Conservation (phyloP, 257 asterid genomes). For the Catharanthus roseus region DNA sequence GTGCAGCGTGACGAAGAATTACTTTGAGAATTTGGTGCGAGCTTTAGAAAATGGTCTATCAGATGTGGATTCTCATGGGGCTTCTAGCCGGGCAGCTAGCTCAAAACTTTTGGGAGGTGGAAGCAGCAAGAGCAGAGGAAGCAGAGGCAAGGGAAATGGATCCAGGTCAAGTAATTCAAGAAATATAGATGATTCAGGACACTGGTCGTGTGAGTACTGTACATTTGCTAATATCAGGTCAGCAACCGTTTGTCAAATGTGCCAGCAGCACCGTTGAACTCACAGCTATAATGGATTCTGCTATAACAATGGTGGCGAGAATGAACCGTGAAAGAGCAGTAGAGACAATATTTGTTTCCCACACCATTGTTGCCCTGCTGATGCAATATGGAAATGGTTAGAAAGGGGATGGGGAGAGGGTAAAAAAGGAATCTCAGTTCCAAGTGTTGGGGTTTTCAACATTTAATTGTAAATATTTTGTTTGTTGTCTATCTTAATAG, state of each 20-base stretch:
- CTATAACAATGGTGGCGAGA: not conserved
- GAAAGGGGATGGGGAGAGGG: not conserved
- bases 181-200: constrained; percentile 52
- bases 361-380: not conserved
- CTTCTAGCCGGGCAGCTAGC: constrained; percentile 50
- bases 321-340: not conserved
- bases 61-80: constrained; percentile 64
- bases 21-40: constrained; percentile 83
- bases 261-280: constrained; percentile 58
- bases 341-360: not conserved
- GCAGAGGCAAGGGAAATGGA: constrained; percentile 57
- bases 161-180: constrained; percentile 55
- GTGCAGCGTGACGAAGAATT: constrained; percentile 84
- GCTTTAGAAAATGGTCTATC: constrained; percentile 88
- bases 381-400: not conserved
- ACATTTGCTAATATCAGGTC: constrained; percentile 57
- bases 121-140: constrained; percentile 50
- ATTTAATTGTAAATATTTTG: constrained; percentile 18
- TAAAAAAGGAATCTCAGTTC: not conserved
- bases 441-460: not conserved
- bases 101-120: constrained; percentile 49
- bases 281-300: not conserved
- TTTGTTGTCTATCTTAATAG: constrained; percentile 2
- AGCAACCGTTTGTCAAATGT: constrained; percentile 55
- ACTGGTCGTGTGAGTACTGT: constrained; percentile 75